Evolutionary conservation across 2,329 filamentous ascomycete genomes (phyloP).

Genomic region (Fusarium succisae): DNA sequence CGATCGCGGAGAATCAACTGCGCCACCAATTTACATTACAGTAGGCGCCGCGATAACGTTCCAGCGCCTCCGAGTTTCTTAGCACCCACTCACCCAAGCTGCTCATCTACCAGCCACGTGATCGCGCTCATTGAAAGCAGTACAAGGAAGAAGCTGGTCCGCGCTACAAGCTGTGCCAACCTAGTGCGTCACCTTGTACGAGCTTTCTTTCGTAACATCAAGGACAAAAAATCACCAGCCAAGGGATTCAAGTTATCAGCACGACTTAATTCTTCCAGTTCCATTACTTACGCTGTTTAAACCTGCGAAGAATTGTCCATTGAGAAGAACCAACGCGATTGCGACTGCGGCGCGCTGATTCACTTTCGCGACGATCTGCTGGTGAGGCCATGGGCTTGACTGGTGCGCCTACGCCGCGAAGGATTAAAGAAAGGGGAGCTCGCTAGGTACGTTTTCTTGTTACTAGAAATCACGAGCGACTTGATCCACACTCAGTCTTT

Average conservation of each 20-base stretch:
- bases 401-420: slow-evolving; percentile 40
- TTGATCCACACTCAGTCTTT: slow-evolving; percentile 2
- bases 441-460: slow-evolving; percentile 39
- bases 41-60: slow-evolving; percentile 28
- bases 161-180: slow-evolving; percentile 26
- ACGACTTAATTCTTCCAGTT: background rate
- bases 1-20: slow-evolving; percentile 13
- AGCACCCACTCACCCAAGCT: background rate
- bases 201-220: slow-evolving; percentile 25
- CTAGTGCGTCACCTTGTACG: slow-evolving; percentile 42
- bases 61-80: slow-evolving; percentile 9
- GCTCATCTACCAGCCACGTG: slow-evolving; percentile 24
- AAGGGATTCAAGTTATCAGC: background rate
- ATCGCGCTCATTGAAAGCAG: slow-evolving; percentile 31
- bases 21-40: slow-evolving; percentile 13
- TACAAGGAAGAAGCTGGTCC: slow-evolving; percentile 33
- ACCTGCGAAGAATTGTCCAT: background rate
- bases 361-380: slow-evolving; percentile 22
- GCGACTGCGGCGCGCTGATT: slow-evolving; percentile 12
- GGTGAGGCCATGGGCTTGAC: slow-evolving; percentile 50
- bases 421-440: slow-evolving; percentile 46
- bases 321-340: slow-evolving; percentile 15
- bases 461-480: background rate
- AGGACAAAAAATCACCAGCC: slow-evolving; percentile 2
- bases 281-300: background rate